Percentiles rank a stretch among this genome's conserved stretches.
phyloP scores from a whole-genome alignment of 805 yeast species.

The Candida michaelii region DNA sequence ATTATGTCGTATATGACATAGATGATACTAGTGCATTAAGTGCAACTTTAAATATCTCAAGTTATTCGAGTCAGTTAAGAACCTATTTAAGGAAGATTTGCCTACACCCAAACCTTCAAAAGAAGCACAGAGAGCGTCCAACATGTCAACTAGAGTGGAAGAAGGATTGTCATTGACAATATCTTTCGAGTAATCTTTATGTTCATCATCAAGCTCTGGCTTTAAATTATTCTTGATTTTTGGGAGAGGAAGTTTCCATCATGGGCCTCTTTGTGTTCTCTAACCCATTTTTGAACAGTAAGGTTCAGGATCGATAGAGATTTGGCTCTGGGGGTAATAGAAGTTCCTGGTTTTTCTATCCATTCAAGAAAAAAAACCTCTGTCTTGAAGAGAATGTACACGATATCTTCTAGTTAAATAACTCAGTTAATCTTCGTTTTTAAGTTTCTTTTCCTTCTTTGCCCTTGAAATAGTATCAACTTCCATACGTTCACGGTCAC shows the following conservation, averaged over 20 bases:
- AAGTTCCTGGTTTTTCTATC: conserved; percentile 9
- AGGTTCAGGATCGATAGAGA: conserved; percentile 6
- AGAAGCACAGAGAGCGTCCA: conserved; percentile 1
- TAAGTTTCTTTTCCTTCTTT: background rate
- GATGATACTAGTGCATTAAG: too few species aligned
- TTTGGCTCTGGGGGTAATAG: conserved; percentile 5
- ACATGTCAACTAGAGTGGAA: conserved; percentile 9
- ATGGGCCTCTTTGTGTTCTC: conserved; percentile 8
- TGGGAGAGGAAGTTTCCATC: conserved; percentile 10
- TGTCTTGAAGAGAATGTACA: conserved; percentile 1
- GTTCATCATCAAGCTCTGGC: conserved; percentile 5
- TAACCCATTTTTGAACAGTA: conserved; percentile 10
- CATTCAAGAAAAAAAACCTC: conserved; percentile 5
- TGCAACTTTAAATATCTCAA: too few species aligned
- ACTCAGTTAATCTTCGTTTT: background rate
- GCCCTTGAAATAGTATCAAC: background rate
- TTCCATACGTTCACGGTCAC: conserved; percentile 1
- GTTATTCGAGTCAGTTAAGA: too few species aligned
- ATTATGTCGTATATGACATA: too few species aligned
- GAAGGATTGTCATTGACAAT: conserved; percentile 2
- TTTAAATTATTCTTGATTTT: conserved; percentile 6
- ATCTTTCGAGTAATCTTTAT: conserved; percentile 5
- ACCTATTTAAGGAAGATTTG: conserved; percentile 9
- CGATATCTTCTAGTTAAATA: conserved; percentile 5
- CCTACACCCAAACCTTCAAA: conserved; percentile 9